Conservation (phyloP, 2,329 filamentous ascomycete species). For the Scedosporium minutisporum region DNA sequence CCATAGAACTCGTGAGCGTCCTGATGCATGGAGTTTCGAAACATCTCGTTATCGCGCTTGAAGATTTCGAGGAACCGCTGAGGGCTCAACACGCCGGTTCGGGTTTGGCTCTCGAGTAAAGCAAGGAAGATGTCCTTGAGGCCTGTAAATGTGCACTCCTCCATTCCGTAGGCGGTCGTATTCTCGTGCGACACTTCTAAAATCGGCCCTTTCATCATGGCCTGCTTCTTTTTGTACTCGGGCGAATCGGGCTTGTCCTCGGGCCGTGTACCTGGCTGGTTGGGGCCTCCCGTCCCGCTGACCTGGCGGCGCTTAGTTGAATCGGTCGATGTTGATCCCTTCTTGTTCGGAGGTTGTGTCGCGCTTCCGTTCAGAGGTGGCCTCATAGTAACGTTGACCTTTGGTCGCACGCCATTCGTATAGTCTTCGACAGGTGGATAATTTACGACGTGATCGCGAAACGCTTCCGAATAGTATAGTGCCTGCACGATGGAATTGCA, state of each 20-base stretch:
- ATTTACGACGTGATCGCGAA: constrained; percentile 87
- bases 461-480: constrained; percentile 88
- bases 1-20: constrained; percentile 97
- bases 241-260: constrained; percentile 93
- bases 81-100: constrained; percentile 84
- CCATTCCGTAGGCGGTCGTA: constrained; percentile 74
- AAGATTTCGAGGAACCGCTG: constrained; percentile 90
- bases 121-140: constrained; percentile 95
- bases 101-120: constrained; percentile 68
- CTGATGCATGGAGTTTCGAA: constrained; percentile 93
- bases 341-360: constrained; percentile 28
- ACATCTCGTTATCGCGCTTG: constrained; percentile 93
- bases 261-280: constrained; percentile 48
- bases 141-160: constrained; percentile 87
- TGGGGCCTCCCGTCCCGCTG: constrained; percentile 43
- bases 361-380: constrained; percentile 31
- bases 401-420: constrained; percentile 47
- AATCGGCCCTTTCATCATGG: constrained; percentile 77
- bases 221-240: constrained; percentile 97
- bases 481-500: constrained; percentile 98
- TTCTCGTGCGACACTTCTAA: constrained; percentile 79
- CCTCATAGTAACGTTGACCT: constrained; percentile 52
- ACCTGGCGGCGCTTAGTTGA: constrained; percentile 46
- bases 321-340: constrained; percentile 44
- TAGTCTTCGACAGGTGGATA: constrained; percentile 70